These are phyloP conservation scores for Lactifluus hygrophoroides DNA, from an alignment of 768 basidiomycete genomes.

Conservation along the genomic window DNA sequence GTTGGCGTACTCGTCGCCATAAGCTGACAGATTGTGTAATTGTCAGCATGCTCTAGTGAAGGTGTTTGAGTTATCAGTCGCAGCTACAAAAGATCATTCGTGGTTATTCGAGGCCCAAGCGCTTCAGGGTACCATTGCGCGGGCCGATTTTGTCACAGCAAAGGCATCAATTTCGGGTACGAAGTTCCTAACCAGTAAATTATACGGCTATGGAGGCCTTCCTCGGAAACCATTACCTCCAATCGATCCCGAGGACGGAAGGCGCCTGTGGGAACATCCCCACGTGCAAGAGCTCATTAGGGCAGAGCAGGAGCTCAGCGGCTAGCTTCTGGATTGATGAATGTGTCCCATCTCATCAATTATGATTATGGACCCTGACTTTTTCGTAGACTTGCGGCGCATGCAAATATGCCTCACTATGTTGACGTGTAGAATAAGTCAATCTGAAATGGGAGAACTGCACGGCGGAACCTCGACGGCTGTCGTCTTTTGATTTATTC, in stretches of 20 bases:
- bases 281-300: conserved; percentile 61
- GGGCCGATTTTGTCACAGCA: conserved; percentile 72
- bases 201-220: conserved; percentile 73
- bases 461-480: neutral
- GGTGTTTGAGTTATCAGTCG: conserved; percentile 55
- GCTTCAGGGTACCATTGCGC: conserved; percentile 74
- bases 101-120: conserved; percentile 60
- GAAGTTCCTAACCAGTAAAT: conserved; percentile 67
- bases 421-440: no score
- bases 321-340: conserved; percentile 26
- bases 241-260: conserved; percentile 45
- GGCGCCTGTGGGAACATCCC: conserved; percentile 61
- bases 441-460: neutral
- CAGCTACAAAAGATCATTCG: conserved; percentile 44
- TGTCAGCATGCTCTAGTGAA: conserved; percentile 47
- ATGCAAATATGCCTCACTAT: no score
- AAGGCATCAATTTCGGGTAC: conserved; percentile 73
- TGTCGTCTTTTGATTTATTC: neutral
- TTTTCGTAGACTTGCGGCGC: neutral
- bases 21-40: neutral
- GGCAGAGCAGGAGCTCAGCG: conserved; percentile 50
- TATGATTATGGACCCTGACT: no score
- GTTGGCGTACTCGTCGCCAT: neutral
- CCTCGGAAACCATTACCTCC: conserved; percentile 75
- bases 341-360: neutral